phyloP scores from a whole-genome alignment of 2,329 filamentous ascomycete genomes.

The Talaromyces amestolkiae region DNA sequence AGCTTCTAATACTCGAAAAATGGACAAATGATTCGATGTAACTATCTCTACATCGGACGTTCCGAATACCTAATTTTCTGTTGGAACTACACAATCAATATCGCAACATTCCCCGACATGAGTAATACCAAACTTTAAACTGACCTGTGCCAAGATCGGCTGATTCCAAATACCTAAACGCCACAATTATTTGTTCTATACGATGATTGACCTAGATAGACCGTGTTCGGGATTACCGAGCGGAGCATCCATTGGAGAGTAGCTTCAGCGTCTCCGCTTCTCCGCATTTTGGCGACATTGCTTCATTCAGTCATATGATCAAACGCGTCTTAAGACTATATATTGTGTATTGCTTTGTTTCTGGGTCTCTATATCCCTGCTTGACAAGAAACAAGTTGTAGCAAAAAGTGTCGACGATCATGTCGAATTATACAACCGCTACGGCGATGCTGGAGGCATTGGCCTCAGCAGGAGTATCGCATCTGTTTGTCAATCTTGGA shows the following conservation, averaged over 20 bases:
- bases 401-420: background rate
- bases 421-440: background rate
- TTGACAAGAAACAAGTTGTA: background rate
- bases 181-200: background rate
- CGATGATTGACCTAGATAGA: background rate
- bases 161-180: background rate
- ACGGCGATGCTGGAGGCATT: conserved; percentile 4
- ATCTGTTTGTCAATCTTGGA: background rate
- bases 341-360: background rate
- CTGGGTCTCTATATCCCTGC: background rate
- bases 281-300: background rate
- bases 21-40: background rate
- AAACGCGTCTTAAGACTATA: background rate
- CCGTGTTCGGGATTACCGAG: background rate
- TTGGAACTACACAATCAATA: background rate
- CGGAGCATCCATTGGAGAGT: background rate
- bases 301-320: background rate
- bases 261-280: background rate
- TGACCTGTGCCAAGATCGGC: background rate
- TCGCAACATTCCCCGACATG: background rate
- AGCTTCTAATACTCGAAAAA: background rate
- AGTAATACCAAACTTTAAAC: background rate
- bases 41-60: background rate
- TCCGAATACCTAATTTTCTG: background rate
- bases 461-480: conserved; percentile 4